phyloP scores from a whole-genome alignment of 306 rosid genomes.

The Benincasa hispida region DNA sequence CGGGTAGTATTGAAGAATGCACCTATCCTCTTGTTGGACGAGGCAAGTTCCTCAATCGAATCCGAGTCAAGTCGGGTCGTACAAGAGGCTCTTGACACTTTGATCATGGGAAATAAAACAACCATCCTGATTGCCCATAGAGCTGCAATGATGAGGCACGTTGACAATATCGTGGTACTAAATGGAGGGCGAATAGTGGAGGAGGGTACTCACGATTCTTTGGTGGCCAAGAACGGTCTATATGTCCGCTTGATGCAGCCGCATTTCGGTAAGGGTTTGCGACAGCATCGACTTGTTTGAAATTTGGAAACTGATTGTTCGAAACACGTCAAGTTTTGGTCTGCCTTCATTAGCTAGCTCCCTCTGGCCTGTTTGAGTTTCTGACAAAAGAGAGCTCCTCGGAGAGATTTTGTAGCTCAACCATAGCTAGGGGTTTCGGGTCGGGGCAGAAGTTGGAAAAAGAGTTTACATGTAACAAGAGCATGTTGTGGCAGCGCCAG shows the following conservation, averaged over 20 bases:
- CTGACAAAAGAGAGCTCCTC: constrained; percentile 17
- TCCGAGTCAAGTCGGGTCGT: constrained; percentile 98
- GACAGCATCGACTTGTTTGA: constrained; percentile 80
- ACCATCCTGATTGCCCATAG: constrained; percentile 97
- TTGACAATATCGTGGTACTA: constrained; percentile 94
- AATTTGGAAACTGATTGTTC: constrained; percentile 15
- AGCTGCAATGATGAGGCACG: constrained; percentile 99
- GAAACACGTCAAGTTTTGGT: constrained; percentile 13
- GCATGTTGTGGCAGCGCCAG: constrained; percentile 31
- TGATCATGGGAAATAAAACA: constrained; percentile 97
- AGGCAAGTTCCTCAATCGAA: constrained; percentile 95
- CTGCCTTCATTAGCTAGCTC: constrained; percentile 23
- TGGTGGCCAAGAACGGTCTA: constrained; percentile 78
- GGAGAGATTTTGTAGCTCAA: constrained; percentile 18
- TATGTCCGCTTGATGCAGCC: constrained; percentile 97
- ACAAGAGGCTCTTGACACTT: constrained; percentile 97
- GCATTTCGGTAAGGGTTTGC: constrained; percentile 89
- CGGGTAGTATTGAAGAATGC: constrained; percentile 91
- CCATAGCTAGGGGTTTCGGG: constrained; percentile 15
- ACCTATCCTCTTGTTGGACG: constrained; percentile 88
- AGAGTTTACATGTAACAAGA: constrained; percentile 20
- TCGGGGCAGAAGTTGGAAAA: constrained; percentile 15
- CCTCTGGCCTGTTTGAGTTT: constrained; percentile 25
- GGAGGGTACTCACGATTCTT: constrained; percentile 74
- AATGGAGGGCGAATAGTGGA: constrained; percentile 98